phyloP scores from a whole-genome alignment of 139 green algal species.

The Chlamydomonas urium region DNA sequence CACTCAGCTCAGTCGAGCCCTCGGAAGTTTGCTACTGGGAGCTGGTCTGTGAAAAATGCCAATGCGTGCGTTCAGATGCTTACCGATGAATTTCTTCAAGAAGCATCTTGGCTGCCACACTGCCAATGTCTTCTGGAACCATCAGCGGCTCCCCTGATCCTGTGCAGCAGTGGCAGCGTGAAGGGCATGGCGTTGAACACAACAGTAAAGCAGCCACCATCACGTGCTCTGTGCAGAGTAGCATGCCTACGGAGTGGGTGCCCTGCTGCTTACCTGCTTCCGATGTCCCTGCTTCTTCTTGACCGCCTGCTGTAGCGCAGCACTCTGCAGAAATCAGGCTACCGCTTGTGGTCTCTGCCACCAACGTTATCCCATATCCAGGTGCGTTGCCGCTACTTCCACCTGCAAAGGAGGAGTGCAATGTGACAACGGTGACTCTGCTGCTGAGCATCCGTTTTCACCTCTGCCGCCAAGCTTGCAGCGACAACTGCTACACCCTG shows the following conservation, averaged over 20 bases:
- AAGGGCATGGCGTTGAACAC: too few relatives aligned
- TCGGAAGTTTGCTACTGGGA: too few relatives aligned
- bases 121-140: slow-evolving; percentile 87
- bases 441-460: not conserved
- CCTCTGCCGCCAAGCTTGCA: not conserved
- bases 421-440: not conserved
- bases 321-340: slow-evolving; percentile 78
- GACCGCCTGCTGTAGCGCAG: slow-evolving; percentile 17
- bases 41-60: too few relatives aligned
- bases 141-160: slow-evolving; percentile 28
- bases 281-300: too few relatives aligned
- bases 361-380: slow-evolving; percentile 90
- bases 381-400: slow-evolving; percentile 65
- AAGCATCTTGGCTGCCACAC: slow-evolving; percentile 64
- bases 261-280: too few relatives aligned
- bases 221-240: too few relatives aligned
- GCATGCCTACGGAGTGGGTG: too few relatives aligned
- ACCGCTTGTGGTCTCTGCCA: slow-evolving; percentile 93
- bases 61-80: too few relatives aligned
- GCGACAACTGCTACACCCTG: slow-evolving; percentile 6
- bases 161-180: too few relatives aligned
- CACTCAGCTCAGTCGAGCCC: too few relatives aligned
- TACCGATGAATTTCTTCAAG: slow-evolving; percentile 80
- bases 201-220: too few relatives aligned
- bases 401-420: slow-evolving; percentile 68